phyloP scores from a whole-genome alignment of 352 stramenopile species.

The Globisporangium iwayamae region DNA sequence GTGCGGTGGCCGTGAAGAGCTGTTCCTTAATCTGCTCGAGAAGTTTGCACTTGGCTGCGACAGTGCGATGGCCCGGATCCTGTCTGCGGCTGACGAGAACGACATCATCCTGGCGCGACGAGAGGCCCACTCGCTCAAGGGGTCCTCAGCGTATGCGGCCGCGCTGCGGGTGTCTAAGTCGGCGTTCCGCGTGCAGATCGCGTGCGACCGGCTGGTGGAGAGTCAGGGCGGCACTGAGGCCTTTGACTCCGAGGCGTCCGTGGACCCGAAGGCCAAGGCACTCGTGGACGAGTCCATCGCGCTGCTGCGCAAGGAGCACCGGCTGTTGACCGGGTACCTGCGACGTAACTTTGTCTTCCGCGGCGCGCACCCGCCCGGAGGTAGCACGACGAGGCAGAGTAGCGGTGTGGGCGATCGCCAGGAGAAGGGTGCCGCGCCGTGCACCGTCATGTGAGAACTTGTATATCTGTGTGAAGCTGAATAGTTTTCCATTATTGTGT shows the following conservation, averaged over 20 bases:
- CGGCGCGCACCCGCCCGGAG: constrained; percentile 10
- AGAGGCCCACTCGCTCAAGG: constrained; percentile 80
- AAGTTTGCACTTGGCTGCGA: constrained; percentile 73
- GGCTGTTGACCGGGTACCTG: constrained; percentile 65
- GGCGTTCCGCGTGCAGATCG: constrained; percentile 75
- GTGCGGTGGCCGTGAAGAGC: constrained; percentile 70
- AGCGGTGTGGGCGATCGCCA: constrained; percentile 15
- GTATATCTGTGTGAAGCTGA: too few relatives aligned
- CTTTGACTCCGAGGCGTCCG: constrained; percentile 18
- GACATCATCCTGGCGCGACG: constrained; percentile 50
- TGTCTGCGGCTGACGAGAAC: constrained; percentile 37
- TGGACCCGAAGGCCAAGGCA: constrained; percentile 25
- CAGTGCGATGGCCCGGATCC: constrained; percentile 50
- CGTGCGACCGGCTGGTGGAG: constrained; percentile 62
- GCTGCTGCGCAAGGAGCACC: constrained; percentile 60
- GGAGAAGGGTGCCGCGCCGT: constrained; percentile 13
- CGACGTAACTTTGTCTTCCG: constrained; percentile 80
- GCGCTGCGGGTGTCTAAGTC: constrained; percentile 76
- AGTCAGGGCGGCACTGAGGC: constrained; percentile 24
- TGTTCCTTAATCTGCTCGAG: constrained; percentile 77
- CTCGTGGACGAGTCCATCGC: constrained; percentile 37
- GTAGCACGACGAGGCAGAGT: constrained; percentile 9
- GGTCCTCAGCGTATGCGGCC: constrained; percentile 75
- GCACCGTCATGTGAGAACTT: constrained; percentile 17
- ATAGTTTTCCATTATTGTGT: neutral